phyloP scores from a whole-genome alignment of 2,329 filamentous ascomycete genomes.

The Leptographium galeiforme region DNA sequence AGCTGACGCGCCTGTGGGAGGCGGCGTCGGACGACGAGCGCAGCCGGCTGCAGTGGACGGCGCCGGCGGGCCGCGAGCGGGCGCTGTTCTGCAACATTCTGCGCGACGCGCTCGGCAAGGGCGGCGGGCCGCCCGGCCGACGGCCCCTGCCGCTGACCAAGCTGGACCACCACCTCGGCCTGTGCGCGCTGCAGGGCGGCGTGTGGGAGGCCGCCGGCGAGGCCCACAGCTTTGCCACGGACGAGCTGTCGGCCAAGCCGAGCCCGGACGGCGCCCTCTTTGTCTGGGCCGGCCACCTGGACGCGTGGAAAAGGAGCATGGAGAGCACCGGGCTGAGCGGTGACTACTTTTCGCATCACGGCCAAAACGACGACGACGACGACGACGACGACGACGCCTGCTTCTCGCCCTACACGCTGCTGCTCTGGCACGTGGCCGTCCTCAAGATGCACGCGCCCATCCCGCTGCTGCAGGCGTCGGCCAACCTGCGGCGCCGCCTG shows the following conservation, averaged over 20 bases:
- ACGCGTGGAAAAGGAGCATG: conserved; percentile 1
- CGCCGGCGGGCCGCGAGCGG: conserved; percentile 2
- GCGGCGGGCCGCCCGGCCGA: not conserved
- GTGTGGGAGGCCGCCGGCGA: conserved; percentile 4
- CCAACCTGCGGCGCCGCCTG: not conserved
- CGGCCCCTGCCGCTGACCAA: not conserved
- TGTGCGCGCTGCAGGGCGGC: conserved; percentile 4
- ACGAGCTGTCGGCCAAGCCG: conserved; percentile 2
- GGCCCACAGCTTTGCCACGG: conserved; percentile 3
- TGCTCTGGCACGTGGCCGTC: conserved; percentile 1
- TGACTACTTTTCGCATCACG: not conserved
- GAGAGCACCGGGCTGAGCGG: not conserved
- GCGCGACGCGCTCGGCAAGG: conserved; percentile 1
- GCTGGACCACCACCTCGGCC: conserved; percentile 1
- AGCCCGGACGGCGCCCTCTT: not conserved
- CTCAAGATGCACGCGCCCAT: conserved; percentile 6
- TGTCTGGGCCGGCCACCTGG: not conserved
- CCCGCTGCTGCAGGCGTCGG: not conserved
- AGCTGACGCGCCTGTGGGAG: conserved; percentile 1
- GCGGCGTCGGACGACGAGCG: conserved; percentile 1
- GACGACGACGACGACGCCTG: not conserved
- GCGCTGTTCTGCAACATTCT: conserved; percentile 4
- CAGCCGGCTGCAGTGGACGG: conserved; percentile 2
- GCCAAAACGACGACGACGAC: not conserved
- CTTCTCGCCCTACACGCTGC: not conserved